Evolutionary conservation across 352 stramenopile genomes (phyloP), one percentile per base, ranked within the genome.

Genomic region (Pythium phragmiticola): DNA sequence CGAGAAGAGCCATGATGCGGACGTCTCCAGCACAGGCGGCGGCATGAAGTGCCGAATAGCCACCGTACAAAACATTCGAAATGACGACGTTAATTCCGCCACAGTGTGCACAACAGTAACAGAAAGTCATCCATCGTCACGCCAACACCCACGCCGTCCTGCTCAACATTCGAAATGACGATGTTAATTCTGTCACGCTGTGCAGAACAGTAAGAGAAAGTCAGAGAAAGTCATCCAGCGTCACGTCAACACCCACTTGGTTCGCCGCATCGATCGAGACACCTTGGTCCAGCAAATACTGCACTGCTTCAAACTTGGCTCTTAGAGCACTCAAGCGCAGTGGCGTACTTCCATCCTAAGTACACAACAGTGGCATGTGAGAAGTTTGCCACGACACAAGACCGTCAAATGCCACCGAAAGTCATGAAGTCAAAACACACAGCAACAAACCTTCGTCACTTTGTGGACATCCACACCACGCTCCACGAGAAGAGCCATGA

Each of bases 401-500:
- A 28, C 26, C 26, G 26, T 28, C 26, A 4, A 28, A 28, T 4
- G 4, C n/a, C 26, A 28, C 4, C 26, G 4, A 4, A 28, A 2
- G 26, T 4, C 2, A 28, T 28, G 26, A 2, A 28, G 26, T 4
- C 2, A 17, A 42, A 11, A 2, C 36, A 11, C 9, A 42, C 26
- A 28, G 4, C 26, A 28, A 4, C 26, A 28, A 28, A 50, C 43
- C 43, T 26, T 50, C n/a, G 43, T 50, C 7, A 50, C n/a, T 11
- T 5, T 9, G 13, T 50, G 43, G 19, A 50, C 21, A 14, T 50
- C 43, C 43, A n/a, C 43, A 50, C 43, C 43, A 50, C 16, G 17
- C 19, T 50, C 43, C n/a, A 50, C 43, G 8, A 50, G 43, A 26
- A 50, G 43, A 26, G n/a, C 43, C 43, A 50, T 50, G 43, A 30